A percentile compares a stretch with the other conserved stretches of the same genome.
Evolutionary conservation across 139 green algal genomes (phyloP).

Genomic region (Closterium sp.): DNA sequence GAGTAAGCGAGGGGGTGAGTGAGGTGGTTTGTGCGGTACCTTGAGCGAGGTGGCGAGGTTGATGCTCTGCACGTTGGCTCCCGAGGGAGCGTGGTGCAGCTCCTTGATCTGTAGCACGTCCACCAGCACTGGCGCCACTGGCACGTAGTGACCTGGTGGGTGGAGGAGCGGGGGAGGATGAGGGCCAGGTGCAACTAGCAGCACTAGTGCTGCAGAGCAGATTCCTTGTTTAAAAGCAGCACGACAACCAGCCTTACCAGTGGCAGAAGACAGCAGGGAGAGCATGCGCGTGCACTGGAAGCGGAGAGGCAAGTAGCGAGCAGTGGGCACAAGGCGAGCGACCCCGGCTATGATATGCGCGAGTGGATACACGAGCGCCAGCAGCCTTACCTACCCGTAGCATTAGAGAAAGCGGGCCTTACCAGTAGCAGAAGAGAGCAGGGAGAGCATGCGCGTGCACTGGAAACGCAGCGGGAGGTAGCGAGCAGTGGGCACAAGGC

Average conservation of each 20-base stretch:
- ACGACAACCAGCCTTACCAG: constrained; percentile 27
- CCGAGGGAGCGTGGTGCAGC: constrained; percentile 22
- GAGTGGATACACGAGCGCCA: no score
- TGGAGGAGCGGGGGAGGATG: not conserved
- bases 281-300: constrained; percentile 68
- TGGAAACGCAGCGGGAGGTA: constrained; percentile 89
- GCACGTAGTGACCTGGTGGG: constrained; percentile 64
- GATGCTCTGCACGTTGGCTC: constrained; percentile 22
- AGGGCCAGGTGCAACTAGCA: no score
- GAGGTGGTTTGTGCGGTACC: constrained; percentile 1
- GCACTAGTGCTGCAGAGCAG: not conserved
- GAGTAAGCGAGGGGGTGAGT: no score
- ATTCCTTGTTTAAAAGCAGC: not conserved
- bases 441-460: constrained; percentile 62
- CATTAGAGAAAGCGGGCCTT: not conserved
- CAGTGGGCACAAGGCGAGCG: constrained; percentile 80
- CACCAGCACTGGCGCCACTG: constrained; percentile 76
- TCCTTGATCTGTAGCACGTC: constrained; percentile 66
- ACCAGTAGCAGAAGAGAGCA: constrained; percentile 61
- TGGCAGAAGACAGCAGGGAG: constrained; percentile 63
- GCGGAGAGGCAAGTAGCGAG: constrained; percentile 85
- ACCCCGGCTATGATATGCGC: constrained; percentile 7
- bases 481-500: constrained; percentile 81
- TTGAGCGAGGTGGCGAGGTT: constrained; percentile 35
- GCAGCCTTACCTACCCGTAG: no score